A percentile compares a stretch with the other conserved stretches of the same genome.
Conservation (phyloP, 1,284 basidiomycete species). For the Tetrapyrgos nigripes region DNA sequence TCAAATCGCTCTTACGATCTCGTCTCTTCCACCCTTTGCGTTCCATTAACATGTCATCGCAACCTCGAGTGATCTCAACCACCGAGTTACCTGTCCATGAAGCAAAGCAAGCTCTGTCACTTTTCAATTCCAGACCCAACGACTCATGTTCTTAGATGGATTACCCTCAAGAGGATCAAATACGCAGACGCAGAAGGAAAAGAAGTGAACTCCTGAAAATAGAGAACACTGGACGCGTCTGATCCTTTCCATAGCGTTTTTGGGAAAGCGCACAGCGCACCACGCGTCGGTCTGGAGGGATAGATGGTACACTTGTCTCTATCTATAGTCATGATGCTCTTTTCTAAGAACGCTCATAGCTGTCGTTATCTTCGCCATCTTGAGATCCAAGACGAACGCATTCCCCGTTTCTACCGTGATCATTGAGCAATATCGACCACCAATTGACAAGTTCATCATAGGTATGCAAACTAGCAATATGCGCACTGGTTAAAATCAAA, state of each 20-base stretch:
- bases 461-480: too few species aligned
- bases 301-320: constrained; percentile 85
- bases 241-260: constrained; percentile 53
- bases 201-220: constrained; percentile 51
- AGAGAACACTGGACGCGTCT: neutral
- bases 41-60: too few species aligned
- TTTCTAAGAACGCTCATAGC: constrained; percentile 41
- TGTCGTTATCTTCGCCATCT: constrained; percentile 83
- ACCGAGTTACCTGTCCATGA: too few species aligned
- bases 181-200: constrained; percentile 79
- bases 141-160: constrained; percentile 74
- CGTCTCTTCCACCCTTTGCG: too few species aligned
- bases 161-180: constrained; percentile 75
- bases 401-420: constrained; percentile 81
- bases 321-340: neutral
- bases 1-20: too few species aligned
- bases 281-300: constrained; percentile 73
- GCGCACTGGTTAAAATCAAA: too few species aligned
- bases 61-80: too few species aligned
- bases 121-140: too few species aligned
- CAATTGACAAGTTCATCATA: constrained; percentile 75
- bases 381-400: constrained; percentile 72
- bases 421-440: constrained; percentile 89
- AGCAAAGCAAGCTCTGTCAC: too few species aligned
- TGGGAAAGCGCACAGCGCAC: constrained; percentile 90